phyloP scores from a whole-genome alignment of 148 eudicot genomes.

The Amaranthus hypochondriacus region DNA sequence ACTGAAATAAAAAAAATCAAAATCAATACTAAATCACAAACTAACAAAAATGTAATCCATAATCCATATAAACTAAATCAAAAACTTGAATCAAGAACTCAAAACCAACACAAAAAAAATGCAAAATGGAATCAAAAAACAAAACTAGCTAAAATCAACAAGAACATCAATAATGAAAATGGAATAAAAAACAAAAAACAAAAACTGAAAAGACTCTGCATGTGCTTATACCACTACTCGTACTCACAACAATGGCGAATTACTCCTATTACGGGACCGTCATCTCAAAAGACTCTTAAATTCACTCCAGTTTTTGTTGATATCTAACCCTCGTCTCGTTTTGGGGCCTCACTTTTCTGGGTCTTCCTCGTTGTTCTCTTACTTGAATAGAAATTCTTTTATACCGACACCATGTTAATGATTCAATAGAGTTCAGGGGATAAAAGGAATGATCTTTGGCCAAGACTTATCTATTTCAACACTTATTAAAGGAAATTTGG shows the following conservation, averaged over 20 bases:
- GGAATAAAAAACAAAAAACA: no score
- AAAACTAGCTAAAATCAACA: no score
- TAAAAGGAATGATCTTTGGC: constrained; percentile 37
- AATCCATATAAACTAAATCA: no score
- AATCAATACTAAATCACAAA: no score
- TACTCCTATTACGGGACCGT: constrained; percentile 69
- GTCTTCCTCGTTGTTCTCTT: neutral
- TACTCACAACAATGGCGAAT: constrained; percentile 54
- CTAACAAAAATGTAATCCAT: no score
- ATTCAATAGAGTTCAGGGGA: constrained; percentile 46
- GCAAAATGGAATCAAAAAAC: no score
- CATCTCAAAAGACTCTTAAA: constrained; percentile 64
- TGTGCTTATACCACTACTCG: constrained; percentile 97
- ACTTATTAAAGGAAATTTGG: constrained; percentile 58
- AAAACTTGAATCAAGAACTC: no score
- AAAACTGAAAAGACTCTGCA: constrained; percentile 14
- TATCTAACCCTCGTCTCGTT: constrained; percentile 42
- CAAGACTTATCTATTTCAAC: constrained; percentile 68
- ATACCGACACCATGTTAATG: constrained; percentile 39
- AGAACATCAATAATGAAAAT: no score
- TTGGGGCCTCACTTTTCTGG: constrained; percentile 33
- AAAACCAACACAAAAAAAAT: no score
- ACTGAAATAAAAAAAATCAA: no score
- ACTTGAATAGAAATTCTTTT: constrained; percentile 34
- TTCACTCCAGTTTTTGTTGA: constrained; percentile 49